A percentile compares a stretch with the other conserved stretches of the same genome.
Evolutionary conservation across 176 grass and related monocot species (phyloP).

Genomic region (Puccinellia tenuiflora): DNA sequence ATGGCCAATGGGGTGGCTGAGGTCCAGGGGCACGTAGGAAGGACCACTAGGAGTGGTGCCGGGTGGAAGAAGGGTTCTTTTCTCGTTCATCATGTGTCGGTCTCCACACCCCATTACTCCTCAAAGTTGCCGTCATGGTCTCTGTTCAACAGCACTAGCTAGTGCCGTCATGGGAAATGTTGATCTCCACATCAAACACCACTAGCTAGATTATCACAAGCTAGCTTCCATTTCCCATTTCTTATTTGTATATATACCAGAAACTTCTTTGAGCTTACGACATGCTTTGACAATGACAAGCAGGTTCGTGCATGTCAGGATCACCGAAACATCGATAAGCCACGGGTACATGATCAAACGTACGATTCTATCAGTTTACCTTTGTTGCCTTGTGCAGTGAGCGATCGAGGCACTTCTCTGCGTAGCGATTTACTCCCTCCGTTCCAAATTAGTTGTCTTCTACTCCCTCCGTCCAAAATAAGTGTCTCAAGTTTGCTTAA

Average conservation of each 20-base stretch:
- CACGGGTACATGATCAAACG: background rate
- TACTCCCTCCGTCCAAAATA: too few species aligned
- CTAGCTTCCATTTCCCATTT: background rate
- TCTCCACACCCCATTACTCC: background rate
- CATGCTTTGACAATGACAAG: background rate
- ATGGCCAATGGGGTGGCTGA: background rate
- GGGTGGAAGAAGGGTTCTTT: constrained; percentile 20
- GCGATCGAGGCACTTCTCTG: constrained; percentile 20
- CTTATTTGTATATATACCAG: background rate
- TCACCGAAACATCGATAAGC: background rate
- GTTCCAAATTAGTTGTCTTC: too few species aligned
- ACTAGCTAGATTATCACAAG: background rate
- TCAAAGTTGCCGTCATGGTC: constrained; percentile 20
- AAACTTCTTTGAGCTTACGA: background rate
- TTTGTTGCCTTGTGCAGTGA: constrained; percentile 4
- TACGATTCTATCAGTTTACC: background rate
- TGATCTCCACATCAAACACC: constrained; percentile 11
- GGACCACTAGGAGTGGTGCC: constrained; percentile 4
- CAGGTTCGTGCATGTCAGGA: background rate
- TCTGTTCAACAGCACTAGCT: constrained; percentile 19
- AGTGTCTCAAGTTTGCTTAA: too few species aligned
- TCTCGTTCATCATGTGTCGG: constrained; percentile 1
- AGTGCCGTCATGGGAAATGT: too few species aligned
- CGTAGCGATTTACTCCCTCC: constrained; percentile 2
- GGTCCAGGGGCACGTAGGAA: background rate